Conservation (phyloP, 2,329 filamentous ascomycete genomes). For the Calonectria leucothoes region DNA sequence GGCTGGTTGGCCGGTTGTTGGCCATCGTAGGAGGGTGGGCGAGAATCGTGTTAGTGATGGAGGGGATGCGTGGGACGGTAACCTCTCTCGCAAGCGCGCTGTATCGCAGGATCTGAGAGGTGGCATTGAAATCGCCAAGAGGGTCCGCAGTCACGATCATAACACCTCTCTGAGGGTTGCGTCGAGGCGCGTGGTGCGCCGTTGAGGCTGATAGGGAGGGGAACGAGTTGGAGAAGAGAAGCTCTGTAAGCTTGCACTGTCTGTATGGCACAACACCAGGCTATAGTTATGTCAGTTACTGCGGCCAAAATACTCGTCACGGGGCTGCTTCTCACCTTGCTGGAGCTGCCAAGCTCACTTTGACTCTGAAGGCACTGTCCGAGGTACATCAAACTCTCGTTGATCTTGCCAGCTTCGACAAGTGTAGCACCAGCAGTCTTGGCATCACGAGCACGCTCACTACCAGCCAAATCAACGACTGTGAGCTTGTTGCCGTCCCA, state of each 20-base stretch:
- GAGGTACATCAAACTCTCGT: conserved; percentile 97
- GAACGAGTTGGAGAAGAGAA: conserved; percentile 90
- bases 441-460: conserved; percentile 90
- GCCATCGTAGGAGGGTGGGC: conserved; percentile 46
- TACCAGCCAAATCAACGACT: conserved; percentile 92
- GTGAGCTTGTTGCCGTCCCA: conserved; percentile 87
- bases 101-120: conserved; percentile 94
- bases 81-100: conserved; percentile 93
- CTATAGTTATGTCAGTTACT: conserved; percentile 52
- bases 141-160: conserved; percentile 98
- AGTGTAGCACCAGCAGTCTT: conserved; percentile 94
- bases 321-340: conserved; percentile 67
- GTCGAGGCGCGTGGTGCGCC: conserved; percentile 54
- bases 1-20: conserved; percentile 42
- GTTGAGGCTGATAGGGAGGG: conserved; percentile 66
- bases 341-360: conserved; percentile 78
- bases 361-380: conserved; percentile 98
- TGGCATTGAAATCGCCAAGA: conserved; percentile 94
- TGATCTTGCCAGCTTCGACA: conserved; percentile 97
- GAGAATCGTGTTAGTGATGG: conserved; percentile 78
- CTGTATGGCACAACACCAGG: conserved; percentile 81
- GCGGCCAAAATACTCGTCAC: neutral
- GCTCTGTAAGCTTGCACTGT: conserved; percentile 86
- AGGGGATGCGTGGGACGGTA: conserved; percentile 89
- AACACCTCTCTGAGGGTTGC: conserved; percentile 85